Base-by-base conservation (phyloP, 768 basidiomycete species). In the Trichaptum fuscoviolaceum region DNA sequence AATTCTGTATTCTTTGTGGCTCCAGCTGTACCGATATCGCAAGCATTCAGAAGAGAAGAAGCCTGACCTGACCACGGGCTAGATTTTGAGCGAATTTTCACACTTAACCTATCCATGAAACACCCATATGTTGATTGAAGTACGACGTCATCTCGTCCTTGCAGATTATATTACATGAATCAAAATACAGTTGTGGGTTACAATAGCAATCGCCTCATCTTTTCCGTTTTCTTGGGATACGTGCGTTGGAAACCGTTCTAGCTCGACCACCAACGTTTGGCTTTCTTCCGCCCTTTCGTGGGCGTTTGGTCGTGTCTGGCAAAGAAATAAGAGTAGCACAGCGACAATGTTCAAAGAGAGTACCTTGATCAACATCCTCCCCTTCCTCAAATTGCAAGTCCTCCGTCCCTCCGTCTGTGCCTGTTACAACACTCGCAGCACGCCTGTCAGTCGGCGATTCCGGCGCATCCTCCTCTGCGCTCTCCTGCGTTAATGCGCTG, bases 401-500 rank as follows among this genome's bases (percentile, higher is more conserved):
- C 62, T 90, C 89, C 6, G 88, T 89, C 10, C 87, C 87, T 8
- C 72, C 84, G 2, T 92, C 91, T 3, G 91, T 90, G 30, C 84
- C 89, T 1, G 90, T 91, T 20, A 86, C 81, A 35, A 86, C 82
- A 68, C 90, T 91, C 35, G 85, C 88, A 71, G 76, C 79, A 6
- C 76, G 78, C 60, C 81, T 85, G 72, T 58, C 64, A 17, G 23
- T 30, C 27, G 57, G 64, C 2, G 64, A 60, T 15, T 65, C 64
- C 67, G 62, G 64, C 23, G 24, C 15, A 18, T 61, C 59, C 58
- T 93, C 92, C 65, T 93, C 92, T 7, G 87, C 90, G 68, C 90
- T 92, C 75, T 93, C 91, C 73, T 90, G 87, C 3, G 91, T 93
- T 71, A 93, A 74, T 27, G 89, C 92, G 69, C 92, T 93, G 71